Evolutionary conservation across 2,329 filamentous ascomycete species (phyloP), one percentile per base, ranked within the genome.

Genomic region (Rutstroemia sp.): DNA sequence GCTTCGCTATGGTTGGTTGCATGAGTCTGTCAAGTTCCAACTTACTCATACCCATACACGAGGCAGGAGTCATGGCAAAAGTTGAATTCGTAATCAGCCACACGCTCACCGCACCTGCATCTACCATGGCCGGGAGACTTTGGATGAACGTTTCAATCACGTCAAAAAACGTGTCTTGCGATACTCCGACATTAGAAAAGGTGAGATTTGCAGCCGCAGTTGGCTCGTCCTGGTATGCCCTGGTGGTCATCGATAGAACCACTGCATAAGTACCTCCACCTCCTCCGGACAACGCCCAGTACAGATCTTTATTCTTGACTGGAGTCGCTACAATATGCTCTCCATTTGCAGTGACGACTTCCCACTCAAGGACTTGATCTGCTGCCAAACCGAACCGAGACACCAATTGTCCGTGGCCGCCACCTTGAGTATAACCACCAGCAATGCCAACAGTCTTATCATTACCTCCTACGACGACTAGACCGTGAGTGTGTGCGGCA

Each of bases 211-310:
- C 72, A 2, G 74, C 78, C 1, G 73, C 71, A 3, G 76, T 71
- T 0, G 68, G 66, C 8, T 66, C 67, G 56, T 77, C 74, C 0
- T 71, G 69, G 64, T 82, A 73, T 1, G 76, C 73, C 58, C 77
- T 78, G 44, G 76, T 71, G 0, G 79, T 84, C 27, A 48, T 48
- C 17, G 46, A 48, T 34, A 75, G 75, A 17, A 84, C 74, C 1
- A 85, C 73, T 0, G 78, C 82, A 64, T 81, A 86, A 0, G 79
- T 84, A 16, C 76, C 77, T 1, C 78, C 79, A 21, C 59, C 59
- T 4, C 79, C 75, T 9, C 82, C 81, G 53, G 77, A 71, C 55
- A 84, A 71, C 0, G 82, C 83, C 83, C 82, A 87, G 66, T 83
- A 86, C 0, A 86, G 69, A 51, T 85, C 81, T 0, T 70, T 54